Conservation (phyloP, 2,329 filamentous ascomycete genomes). For the Fusarium sp. region DNA sequence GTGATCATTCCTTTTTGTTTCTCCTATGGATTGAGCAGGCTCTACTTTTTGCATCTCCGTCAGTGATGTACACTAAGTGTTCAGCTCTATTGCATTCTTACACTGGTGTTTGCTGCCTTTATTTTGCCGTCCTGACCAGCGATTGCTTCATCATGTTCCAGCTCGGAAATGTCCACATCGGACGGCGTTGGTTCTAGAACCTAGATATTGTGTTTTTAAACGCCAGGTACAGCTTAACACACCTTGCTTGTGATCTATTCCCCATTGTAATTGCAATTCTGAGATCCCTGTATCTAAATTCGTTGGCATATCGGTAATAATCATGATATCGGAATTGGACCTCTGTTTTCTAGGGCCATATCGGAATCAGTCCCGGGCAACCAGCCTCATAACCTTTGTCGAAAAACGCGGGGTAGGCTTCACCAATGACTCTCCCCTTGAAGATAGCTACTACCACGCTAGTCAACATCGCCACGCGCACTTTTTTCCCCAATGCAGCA, state of each 20-base stretch:
- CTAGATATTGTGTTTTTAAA: background rate
- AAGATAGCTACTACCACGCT: background rate
- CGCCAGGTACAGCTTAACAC: background rate
- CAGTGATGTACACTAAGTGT: accelerated
- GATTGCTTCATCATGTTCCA: background rate
- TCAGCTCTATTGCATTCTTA: accelerated
- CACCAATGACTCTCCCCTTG: background rate
- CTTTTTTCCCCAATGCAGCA: conserved; percentile 7
- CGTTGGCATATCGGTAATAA: too few relatives aligned
- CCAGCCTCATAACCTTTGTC: background rate
- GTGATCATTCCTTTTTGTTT: conserved; percentile 1
- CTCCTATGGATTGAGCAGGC: too few relatives aligned
- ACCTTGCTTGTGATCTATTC: background rate
- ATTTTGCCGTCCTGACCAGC: too few relatives aligned
- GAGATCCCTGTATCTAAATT: background rate
- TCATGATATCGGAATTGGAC: background rate
- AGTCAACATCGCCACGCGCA: background rate
- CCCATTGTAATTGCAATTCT: background rate
- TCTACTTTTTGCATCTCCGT: background rate
- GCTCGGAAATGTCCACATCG: background rate
- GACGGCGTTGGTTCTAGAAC: background rate
- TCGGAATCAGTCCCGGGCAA: background rate
- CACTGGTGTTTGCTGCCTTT: too few relatives aligned
- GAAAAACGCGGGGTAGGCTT: background rate
- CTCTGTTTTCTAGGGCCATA: background rate